A percentile compares a stretch with the other conserved stretches of the same genome.
These are phyloP conservation scores for Wickerhamiella vanderwaltii DNA, from an alignment of 805 yeast species.

Conservation along the genomic window DNA sequence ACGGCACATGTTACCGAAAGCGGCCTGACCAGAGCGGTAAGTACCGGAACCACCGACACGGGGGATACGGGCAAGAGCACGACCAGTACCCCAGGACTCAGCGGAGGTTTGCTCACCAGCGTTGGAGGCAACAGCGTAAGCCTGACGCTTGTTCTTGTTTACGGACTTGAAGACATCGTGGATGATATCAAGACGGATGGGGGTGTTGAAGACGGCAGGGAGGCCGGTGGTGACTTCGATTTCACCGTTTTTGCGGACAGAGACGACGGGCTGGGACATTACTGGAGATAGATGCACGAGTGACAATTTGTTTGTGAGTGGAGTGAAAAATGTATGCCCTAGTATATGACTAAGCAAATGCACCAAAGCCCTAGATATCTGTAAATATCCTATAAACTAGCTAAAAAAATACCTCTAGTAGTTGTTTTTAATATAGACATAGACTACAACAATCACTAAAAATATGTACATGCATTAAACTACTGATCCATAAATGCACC, in stretches of 20 bases:
- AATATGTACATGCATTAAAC: conserved; percentile 8
- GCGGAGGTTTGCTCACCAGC: conserved; percentile 99
- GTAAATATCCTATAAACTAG: too few relatives aligned
- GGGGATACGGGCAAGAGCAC: conserved; percentile 99
- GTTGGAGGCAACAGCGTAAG: conserved; percentile 98
- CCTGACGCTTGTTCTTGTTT: conserved; percentile 99
- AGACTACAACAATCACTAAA: too few relatives aligned
- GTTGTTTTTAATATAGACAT: too few relatives aligned
- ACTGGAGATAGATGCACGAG: background rate
- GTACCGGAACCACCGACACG: conserved; percentile 99
- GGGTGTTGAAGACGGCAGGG: conserved; percentile 99
- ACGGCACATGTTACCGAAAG: conserved; percentile 99
- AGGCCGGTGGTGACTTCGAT: conserved; percentile 74
- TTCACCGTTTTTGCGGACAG: conserved; percentile 86
- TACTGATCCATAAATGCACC: background rate
- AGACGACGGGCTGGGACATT: conserved; percentile 82
- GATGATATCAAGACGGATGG: conserved; percentile 98
- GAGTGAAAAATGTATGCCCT: background rate
- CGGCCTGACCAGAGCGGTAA: conserved; percentile 99
- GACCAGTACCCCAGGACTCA: conserved; percentile 99
- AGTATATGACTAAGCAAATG: background rate
- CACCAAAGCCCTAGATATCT: background rate
- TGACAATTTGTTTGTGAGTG: background rate
- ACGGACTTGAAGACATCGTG: conserved; percentile 97
- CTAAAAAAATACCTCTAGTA: too few relatives aligned